A percentile compares a stretch with the other conserved stretches of the same genome.
Evolutionary conservation across 1,284 basidiomycete genomes (phyloP).

Genomic region (Phenoliferia sp.): DNA sequence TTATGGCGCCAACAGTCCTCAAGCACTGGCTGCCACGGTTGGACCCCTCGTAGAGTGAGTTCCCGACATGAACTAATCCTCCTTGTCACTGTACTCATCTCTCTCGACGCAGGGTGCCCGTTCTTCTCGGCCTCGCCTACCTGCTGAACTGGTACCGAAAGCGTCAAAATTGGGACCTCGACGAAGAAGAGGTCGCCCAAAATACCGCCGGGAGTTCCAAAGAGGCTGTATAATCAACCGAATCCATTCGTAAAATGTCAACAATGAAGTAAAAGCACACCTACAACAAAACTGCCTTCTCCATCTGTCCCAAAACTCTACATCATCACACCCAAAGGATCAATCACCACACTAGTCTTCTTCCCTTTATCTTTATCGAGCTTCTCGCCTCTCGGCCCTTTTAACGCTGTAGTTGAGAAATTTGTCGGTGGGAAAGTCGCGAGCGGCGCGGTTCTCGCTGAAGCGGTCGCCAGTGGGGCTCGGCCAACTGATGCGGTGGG

Average conservation of each 20-base stretch:
- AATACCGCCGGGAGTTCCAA: too few relatives aligned
- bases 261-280: too few relatives aligned
- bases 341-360: neutral
- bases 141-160: slow-evolving; percentile 54
- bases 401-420: too few relatives aligned
- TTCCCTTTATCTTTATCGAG: neutral
- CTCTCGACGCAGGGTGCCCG: slow-evolving; percentile 50
- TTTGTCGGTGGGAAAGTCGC: neutral
- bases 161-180: slow-evolving; percentile 44
- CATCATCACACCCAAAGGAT: neutral
- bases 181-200: too few relatives aligned
- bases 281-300: too few relatives aligned
- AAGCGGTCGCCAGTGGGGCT: neutral
- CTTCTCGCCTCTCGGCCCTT: too few relatives aligned
- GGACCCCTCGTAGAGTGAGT: slow-evolving; percentile 66
- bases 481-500: neutral
- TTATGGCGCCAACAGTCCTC: slow-evolving; percentile 66
- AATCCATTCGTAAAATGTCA: too few relatives aligned
- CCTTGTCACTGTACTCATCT: slow-evolving; percentile 30
- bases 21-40: slow-evolving; percentile 71
- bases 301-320: too few relatives aligned
- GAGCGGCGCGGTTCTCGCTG: neutral
- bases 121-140: slow-evolving; percentile 67
- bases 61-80: neutral
- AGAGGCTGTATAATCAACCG: too few relatives aligned